Conservation (phyloP, 75 land plant species). For the Picea sitchensis region DNA sequence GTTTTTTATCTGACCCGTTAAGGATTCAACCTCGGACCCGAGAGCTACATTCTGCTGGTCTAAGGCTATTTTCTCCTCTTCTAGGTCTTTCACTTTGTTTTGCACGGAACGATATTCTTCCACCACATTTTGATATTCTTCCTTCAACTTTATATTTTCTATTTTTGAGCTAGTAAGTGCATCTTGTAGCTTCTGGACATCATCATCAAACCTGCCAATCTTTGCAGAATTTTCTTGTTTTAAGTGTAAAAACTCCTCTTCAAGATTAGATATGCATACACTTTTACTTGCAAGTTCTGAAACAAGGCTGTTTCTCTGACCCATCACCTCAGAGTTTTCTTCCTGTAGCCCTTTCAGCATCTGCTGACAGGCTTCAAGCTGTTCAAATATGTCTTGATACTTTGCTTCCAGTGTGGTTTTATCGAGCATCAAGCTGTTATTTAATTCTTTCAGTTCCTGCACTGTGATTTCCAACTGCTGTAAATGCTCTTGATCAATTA, state of each 20-base stretch:
- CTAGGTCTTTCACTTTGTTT: neutral
- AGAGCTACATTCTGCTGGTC: neutral
- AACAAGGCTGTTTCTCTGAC: slow-evolving; percentile 2
- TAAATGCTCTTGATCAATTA: neutral
- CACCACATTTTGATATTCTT: slow-evolving; percentile 1
- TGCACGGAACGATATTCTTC: neutral
- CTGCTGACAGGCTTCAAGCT: neutral
- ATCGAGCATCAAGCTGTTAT: neutral
- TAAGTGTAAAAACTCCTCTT: neutral
- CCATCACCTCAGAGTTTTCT: slow-evolving; percentile 1
- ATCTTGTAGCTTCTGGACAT: slow-evolving; percentile 3
- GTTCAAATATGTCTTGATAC: neutral
- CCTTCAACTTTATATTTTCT: neutral
- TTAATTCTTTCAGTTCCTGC: slow-evolving; percentile 1
- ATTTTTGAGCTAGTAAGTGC: neutral
- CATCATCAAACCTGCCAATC: neutral
- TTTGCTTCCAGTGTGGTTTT: slow-evolving; percentile 4
- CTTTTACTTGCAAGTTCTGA: slow-evolving; percentile 1
- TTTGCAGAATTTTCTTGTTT: neutral
- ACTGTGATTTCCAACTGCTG: slow-evolving; percentile 1
- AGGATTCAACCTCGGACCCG: neutral
- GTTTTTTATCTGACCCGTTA: neutral
- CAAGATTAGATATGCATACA: slow-evolving; percentile 1
- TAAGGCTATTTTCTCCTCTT: neutral
- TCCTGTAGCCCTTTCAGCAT: neutral